These are phyloP conservation scores for Aspergillus sparsus DNA, from an alignment of 495 filamentous ascomycete species.

Conservation along the genomic window DNA sequence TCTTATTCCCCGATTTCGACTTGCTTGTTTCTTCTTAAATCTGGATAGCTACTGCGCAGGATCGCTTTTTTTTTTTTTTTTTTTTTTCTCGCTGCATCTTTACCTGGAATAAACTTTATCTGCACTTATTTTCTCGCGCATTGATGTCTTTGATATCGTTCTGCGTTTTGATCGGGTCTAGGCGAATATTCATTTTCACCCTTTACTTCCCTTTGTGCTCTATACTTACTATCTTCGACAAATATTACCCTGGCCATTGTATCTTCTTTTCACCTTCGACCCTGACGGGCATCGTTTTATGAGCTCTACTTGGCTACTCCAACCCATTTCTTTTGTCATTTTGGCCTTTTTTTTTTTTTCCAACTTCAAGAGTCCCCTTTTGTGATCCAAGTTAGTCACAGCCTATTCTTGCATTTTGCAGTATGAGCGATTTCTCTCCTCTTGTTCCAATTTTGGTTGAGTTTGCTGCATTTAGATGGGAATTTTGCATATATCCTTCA, in stretches of 20 bases:
- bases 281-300: not conserved
- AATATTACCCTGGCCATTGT: slow-evolving; percentile 18
- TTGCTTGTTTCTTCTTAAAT: slow-evolving; percentile 9
- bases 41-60: slow-evolving; percentile 20
- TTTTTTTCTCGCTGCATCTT: slow-evolving; percentile 8
- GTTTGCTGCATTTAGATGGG: slow-evolving; percentile 48
- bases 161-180: slow-evolving; percentile 8
- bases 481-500: slow-evolving; percentile 38
- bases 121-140: slow-evolving; percentile 8
- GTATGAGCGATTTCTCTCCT: slow-evolving; percentile 36
- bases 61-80: slow-evolving; percentile 13
- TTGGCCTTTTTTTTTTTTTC: slow-evolving; percentile 26
- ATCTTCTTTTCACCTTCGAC: slow-evolving; percentile 15
- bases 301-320: slow-evolving; percentile 17
- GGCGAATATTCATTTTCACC: not conserved
- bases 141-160: slow-evolving; percentile 18
- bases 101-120: slow-evolving; percentile 13
- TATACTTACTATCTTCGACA: slow-evolving; percentile 4
- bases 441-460: slow-evolving; percentile 14
- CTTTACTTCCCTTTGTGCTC: slow-evolving; percentile 7
- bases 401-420: slow-evolving; percentile 40
- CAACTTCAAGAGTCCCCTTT: slow-evolving; percentile 25
- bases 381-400: slow-evolving; percentile 26
- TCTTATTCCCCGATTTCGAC: slow-evolving; percentile 3
- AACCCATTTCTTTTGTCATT: slow-evolving; percentile 5